Evolutionary conservation across 2,329 filamentous ascomycete species (phyloP).

Genomic region (Colletotrichum gloeosporioides): DNA sequence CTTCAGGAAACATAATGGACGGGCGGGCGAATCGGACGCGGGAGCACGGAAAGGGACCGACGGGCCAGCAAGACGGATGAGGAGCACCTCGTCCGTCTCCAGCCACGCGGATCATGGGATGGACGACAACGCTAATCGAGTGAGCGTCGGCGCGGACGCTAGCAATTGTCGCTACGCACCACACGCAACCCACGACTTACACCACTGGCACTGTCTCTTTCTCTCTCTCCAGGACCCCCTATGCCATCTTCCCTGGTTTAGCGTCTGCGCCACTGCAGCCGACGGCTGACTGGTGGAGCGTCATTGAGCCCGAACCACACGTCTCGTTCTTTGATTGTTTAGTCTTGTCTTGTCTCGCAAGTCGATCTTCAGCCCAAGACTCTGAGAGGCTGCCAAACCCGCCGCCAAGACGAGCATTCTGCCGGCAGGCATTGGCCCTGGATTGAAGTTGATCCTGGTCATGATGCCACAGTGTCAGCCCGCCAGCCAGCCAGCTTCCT

Average conservation of each 20-base stretch:
- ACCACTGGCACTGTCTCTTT: not conserved
- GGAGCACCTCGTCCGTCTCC: not conserved
- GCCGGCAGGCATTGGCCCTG: slow-evolving; percentile 13
- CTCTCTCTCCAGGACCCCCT: not conserved
- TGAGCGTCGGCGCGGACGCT: not conserved
- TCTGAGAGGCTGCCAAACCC: slow-evolving; percentile 18
- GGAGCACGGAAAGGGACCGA: slow-evolving; percentile 9
- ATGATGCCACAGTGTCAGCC: slow-evolving; percentile 4
- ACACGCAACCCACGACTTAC: not conserved
- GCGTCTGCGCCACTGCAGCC: not conserved
- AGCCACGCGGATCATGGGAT: slow-evolving; percentile 7
- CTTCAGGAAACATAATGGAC: not conserved
- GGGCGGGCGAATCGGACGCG: not conserved
- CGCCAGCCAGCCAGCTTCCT: not conserved
- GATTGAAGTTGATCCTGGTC: not conserved
- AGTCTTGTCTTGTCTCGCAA: slow-evolving; percentile 3
- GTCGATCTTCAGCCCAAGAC: slow-evolving; percentile 2
- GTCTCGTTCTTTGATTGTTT: slow-evolving; percentile 5
- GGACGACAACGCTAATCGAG: not conserved
- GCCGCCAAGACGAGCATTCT: slow-evolving; percentile 16
- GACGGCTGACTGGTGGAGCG: slow-evolving; percentile 15
- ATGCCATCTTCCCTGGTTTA: not conserved
- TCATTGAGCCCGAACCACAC: slow-evolving; percentile 1
- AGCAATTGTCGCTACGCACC: not conserved
- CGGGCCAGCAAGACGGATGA: not conserved